phyloP scores from a whole-genome alignment of 129 eudicot genomes.

The Rutidosis leptorrhynchoides region DNA sequence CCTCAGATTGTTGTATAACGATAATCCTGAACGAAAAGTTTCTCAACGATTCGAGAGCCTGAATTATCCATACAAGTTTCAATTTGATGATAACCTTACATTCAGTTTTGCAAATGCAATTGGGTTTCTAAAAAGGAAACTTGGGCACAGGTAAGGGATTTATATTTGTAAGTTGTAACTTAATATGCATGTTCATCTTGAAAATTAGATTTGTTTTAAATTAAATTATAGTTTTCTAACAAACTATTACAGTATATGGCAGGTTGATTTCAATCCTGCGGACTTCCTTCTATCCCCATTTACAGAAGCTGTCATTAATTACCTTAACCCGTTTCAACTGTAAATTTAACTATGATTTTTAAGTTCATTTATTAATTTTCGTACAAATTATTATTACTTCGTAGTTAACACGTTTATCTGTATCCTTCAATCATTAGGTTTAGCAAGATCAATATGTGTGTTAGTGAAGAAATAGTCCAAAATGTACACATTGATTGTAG shows the following conservation, averaged over 20 bases:
- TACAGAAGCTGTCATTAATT: constrained; percentile 30
- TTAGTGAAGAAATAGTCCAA: constrained; percentile 26
- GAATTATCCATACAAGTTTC: constrained; percentile 35
- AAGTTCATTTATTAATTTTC: neutral
- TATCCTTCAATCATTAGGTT: constrained; percentile 35
- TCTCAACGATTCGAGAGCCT: constrained; percentile 43
- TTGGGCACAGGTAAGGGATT: constrained; percentile 55
- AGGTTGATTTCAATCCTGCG: constrained; percentile 24
- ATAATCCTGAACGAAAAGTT: constrained; percentile 48
- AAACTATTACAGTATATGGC: constrained; percentile 48
- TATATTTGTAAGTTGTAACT: neutral
- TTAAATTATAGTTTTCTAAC: neutral
- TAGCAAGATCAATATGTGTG: constrained; percentile 26
- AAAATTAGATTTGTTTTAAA: neutral
- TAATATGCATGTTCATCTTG: neutral
- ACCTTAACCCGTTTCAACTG: constrained; percentile 38
- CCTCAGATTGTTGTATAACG: constrained; percentile 55
- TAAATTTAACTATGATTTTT: constrained; percentile 27
- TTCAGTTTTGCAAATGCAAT: constrained; percentile 34
- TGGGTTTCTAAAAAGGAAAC: constrained; percentile 54
- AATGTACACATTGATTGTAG: constrained; percentile 25
- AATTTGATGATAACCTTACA: constrained; percentile 44
- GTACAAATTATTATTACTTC: neutral
- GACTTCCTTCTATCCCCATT: constrained; percentile 29
- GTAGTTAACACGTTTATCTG: neutral